Base-by-base conservation (phyloP, 345 rosid species). In the Theobroma cacao region DNA sequence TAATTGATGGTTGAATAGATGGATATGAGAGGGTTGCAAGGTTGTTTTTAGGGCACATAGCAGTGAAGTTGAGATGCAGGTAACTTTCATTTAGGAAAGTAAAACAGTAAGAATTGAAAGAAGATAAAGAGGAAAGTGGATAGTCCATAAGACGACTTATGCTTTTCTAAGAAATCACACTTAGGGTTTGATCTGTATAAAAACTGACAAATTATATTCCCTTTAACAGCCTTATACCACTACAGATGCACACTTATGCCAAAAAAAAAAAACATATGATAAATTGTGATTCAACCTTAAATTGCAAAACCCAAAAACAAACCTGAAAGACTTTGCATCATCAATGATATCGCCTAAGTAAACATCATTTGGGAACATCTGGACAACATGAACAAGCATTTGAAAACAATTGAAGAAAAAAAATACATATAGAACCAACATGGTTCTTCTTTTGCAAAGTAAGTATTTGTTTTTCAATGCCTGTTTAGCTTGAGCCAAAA, bases 291-390 rank as follows among this genome's bases (percentile, higher is more conserved):
- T 24, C 59, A 66, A 67, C 78, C 66, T 78, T 60, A 24, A 62
- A 65, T 62, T 66, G 64, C 45, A 50, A 68, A 56, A 45, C 24
- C 55, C n/a, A 4, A 50, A 64, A 63, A 62, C 83, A 81, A 76
- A 95, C 98, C 99, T 92, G 90, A 83, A 88, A 75, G 94, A 86
- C 81, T 91, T 91, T 71, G 92, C 83, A 64, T 89, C 91, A 78
- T 91, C 95, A 68, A 91, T 74, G 60, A 93, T 88, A 84, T 93
- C 93, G 12, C 85, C 90, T 67, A 93, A 87, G 76, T 86, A 84
- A 33, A 91, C 82, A 63, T 93, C 96, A 86, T 86, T 89, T 11
- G 98, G 98, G 84, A 95, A 87, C 17, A 95, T 95, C 98, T 95
- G 92, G 22, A 62, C 20, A 81, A 82, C 76, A 68, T 50, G 40